Percentiles rank a stretch among this genome's conserved stretches.
phyloP scores from a whole-genome alignment of 768 basidiomycete genomes.

The Collybia sp. region DNA sequence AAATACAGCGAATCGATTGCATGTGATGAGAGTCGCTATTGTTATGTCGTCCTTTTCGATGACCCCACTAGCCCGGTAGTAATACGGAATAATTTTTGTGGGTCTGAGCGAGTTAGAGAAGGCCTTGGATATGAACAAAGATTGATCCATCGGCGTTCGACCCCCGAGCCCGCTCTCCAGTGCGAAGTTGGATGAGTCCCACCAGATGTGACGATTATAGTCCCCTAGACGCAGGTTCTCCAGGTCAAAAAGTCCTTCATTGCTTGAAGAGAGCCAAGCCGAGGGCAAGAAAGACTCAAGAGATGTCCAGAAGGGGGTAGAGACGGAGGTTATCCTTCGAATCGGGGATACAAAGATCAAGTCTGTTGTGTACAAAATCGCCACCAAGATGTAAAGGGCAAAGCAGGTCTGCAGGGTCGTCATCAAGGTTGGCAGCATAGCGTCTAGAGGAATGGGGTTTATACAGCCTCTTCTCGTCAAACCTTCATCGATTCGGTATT shows the following conservation, averaged over 20 bases:
- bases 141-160: slow-evolving; percentile 36
- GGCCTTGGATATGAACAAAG: slow-evolving; percentile 60
- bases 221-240: slow-evolving; percentile 9
- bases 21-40: slow-evolving; percentile 81
- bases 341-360: slow-evolving; percentile 29
- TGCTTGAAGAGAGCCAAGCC: slow-evolving; percentile 7
- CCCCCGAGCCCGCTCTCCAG: slow-evolving; percentile 28
- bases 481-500: background rate
- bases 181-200: slow-evolving; percentile 28
- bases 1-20: slow-evolving; percentile 72
- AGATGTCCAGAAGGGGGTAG: slow-evolving; percentile 15
- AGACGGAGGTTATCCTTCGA: slow-evolving; percentile 12
- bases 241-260: slow-evolving; percentile 6
- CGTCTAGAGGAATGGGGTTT: too few relatives aligned
- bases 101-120: slow-evolving; percentile 70
- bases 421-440: too few relatives aligned
- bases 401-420: background rate
- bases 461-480: too few relatives aligned
- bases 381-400: slow-evolving; percentile 25
- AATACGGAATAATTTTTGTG: slow-evolving; percentile 75
- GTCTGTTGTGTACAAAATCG: slow-evolving; percentile 42
- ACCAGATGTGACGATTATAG: slow-evolving; percentile 15
- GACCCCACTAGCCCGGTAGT: slow-evolving; percentile 59
- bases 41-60: slow-evolving; percentile 70
- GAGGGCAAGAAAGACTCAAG: slow-evolving; percentile 15